phyloP scores from a whole-genome alignment of 1,284 basidiomycete species.

The Melampsora allii-populina region DNA sequence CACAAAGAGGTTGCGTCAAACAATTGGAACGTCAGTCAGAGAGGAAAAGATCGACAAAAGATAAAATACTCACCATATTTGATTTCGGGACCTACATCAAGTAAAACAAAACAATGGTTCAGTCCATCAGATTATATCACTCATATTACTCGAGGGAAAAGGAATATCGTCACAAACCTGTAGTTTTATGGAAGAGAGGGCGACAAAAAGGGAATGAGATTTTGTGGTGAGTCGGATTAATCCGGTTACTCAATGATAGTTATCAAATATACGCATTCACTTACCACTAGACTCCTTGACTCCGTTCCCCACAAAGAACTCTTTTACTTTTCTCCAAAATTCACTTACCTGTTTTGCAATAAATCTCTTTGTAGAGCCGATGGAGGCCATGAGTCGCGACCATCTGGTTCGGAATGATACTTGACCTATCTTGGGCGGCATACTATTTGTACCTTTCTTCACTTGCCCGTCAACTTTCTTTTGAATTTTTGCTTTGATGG shows the following conservation, averaged over 20 bases:
- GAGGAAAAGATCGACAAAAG: background rate
- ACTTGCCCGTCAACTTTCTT: too few species aligned
- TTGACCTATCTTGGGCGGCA: too few species aligned
- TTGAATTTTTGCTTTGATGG: too few species aligned
- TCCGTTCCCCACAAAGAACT: constrained; percentile 3
- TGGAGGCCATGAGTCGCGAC: too few species aligned
- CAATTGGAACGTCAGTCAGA: background rate
- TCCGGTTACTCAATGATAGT: background rate
- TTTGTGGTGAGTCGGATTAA: background rate
- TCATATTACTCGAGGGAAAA: background rate
- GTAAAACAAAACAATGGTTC: background rate
- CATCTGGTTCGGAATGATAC: too few species aligned
- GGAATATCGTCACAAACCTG: background rate
- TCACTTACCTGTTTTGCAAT: background rate
- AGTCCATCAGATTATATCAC: background rate
- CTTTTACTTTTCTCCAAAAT: background rate
- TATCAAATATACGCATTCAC: background rate
- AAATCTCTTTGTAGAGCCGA: too few species aligned
- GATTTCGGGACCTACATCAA: background rate
- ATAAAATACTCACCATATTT: background rate
- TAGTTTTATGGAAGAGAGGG: background rate
- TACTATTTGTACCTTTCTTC: too few species aligned
- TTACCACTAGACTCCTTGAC: background rate
- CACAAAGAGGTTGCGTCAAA: background rate
- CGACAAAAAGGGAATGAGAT: background rate